Percentiles rank a stretch among this genome's conserved stretches.
phyloP scores from a whole-genome alignment of 495 filamentous ascomycete species.

The Annulohypoxylon nitens region DNA sequence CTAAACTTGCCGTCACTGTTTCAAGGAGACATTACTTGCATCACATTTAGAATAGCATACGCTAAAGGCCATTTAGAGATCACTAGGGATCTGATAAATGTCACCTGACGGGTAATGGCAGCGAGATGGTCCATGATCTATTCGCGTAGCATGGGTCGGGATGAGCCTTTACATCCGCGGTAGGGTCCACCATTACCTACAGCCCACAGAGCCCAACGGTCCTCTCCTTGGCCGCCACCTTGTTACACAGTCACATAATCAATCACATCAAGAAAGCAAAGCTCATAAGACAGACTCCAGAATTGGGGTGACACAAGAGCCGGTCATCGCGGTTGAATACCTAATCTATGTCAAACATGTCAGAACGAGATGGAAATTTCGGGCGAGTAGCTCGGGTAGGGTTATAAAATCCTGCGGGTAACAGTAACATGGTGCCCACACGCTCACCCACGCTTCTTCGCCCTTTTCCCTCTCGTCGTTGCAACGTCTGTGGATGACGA shows the following conservation, averaged over 20 bases:
- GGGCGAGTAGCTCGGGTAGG: conserved; percentile 37
- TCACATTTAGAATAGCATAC: conserved; percentile 36
- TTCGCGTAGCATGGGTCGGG: conserved; percentile 48
- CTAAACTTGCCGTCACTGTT: conserved; percentile 37
- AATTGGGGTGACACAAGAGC: conserved; percentile 30
- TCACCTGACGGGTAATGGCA: conserved; percentile 50
- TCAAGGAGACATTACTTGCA: conserved; percentile 45
- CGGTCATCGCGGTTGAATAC: conserved; percentile 31
- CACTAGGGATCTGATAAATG: conserved; percentile 39
- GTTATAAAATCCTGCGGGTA: conserved; percentile 25
- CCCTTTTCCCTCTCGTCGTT: conserved; percentile 19
- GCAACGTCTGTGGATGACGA: conserved; percentile 23
- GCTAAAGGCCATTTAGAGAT: no score
- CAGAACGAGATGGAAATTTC: conserved; percentile 16
- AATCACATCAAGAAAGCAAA: conserved; percentile 30
- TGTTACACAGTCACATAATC: conserved; percentile 47
- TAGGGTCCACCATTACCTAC: conserved; percentile 41
- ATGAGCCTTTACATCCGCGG: conserved; percentile 51
- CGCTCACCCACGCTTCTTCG: neutral
- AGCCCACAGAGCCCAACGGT: conserved; percentile 36
- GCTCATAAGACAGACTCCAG: neutral
- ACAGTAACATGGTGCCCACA: conserved; percentile 1
- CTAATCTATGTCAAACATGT: conserved; percentile 30
- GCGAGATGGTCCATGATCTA: conserved; percentile 41
- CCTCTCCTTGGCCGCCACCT: conserved; percentile 40